Conservation (phyloP, 352 stramenopile genomes). For the Phytophthora syringae region DNA sequence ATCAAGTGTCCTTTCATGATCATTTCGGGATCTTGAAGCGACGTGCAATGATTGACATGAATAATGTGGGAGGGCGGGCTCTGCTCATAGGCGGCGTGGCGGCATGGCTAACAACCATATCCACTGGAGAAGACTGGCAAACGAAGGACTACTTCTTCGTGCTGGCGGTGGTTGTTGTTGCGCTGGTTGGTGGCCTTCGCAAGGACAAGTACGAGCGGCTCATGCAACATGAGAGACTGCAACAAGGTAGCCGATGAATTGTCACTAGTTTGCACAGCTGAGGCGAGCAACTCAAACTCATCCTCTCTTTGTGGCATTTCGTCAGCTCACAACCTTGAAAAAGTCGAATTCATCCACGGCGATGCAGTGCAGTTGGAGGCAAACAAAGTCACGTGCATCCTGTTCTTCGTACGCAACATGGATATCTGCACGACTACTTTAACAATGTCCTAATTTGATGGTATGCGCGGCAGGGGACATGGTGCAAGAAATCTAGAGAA, state of each 20-base stretch:
- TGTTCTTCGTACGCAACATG: constrained; percentile 85
- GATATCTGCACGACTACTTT: no score
- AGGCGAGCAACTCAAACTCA: background rate
- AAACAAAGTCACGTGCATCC: constrained; percentile 72
- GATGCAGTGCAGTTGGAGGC: constrained; percentile 45
- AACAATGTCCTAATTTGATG: no score
- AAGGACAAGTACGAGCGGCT: constrained; percentile 64
- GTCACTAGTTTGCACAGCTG: no score
- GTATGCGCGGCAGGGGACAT: no score
- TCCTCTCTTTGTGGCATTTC: background rate
- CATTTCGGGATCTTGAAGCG: no score
- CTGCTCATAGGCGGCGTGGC: constrained; percentile 50
- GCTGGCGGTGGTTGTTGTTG: constrained; percentile 51
- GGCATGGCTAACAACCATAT: constrained; percentile 62
- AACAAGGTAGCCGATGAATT: constrained; percentile 5
- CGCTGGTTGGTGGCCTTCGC: constrained; percentile 60
- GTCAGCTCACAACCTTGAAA: constrained; percentile 49
- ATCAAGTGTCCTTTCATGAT: no score
- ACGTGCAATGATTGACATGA: constrained; percentile 21
- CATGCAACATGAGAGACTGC: constrained; percentile 32
- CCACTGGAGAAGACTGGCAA: constrained; percentile 47
- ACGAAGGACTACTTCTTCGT: constrained; percentile 73
- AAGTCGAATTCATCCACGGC: constrained; percentile 70
- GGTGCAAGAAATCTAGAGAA: no score
- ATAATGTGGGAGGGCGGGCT: constrained; percentile 29